phyloP scores from a whole-genome alignment of 2,329 filamentous ascomycete genomes.

The Biscogniauxia sp. region DNA sequence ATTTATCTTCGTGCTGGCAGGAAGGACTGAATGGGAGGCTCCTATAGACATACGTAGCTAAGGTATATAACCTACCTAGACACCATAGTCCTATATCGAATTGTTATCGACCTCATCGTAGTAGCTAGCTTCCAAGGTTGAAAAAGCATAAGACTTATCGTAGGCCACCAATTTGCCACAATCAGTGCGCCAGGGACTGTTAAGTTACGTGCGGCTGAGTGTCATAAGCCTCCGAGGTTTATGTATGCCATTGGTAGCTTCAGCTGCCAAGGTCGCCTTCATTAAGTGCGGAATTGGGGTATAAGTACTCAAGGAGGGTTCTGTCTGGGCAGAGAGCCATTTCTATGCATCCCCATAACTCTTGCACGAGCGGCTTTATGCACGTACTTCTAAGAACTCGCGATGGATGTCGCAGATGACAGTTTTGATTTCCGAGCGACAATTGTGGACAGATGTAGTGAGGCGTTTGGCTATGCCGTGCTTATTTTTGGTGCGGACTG shows the following conservation, averaged over 20 bases:
- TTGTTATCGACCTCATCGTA: no score
- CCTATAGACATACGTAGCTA: no score
- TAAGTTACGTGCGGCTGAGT: neutral
- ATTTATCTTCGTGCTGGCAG: no score
- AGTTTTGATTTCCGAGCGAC: neutral
- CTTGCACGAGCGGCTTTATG: neutral
- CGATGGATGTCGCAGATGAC: neutral
- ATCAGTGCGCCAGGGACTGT: neutral
- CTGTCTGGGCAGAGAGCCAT: neutral
- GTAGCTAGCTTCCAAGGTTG: neutral
- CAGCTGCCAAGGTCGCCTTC: neutral
- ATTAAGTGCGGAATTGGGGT: neutral
- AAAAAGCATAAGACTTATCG: neutral
- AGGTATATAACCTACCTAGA: no score
- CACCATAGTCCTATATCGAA: no score
- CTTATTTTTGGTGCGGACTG: neutral
- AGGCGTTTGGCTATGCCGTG: neutral
- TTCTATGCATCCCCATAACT: neutral
- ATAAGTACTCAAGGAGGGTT: neutral
- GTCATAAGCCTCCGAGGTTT: neutral
- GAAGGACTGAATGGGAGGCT: no score
- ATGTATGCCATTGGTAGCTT: neutral
- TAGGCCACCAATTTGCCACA: neutral
- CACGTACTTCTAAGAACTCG: neutral
- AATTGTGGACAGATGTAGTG: neutral